Evolutionary conservation across 495 filamentous ascomycete species (phyloP).

Genomic region (Neurospora tetraspora): DNA sequence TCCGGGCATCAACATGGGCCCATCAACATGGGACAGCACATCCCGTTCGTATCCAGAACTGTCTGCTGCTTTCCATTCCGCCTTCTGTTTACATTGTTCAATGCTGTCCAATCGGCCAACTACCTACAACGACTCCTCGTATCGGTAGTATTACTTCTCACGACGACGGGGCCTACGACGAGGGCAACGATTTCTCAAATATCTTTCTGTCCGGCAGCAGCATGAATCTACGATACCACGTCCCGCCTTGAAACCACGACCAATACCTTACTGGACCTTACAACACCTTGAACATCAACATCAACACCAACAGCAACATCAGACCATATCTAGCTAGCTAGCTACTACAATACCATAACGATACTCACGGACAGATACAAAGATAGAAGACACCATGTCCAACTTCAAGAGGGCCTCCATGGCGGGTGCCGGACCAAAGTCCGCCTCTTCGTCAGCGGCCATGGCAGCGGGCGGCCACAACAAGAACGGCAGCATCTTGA

Average conservation of each 20-base stretch:
- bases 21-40: not conserved
- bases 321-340: not conserved
- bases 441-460: not conserved
- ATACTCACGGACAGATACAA: not conserved
- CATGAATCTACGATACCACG: not conserved
- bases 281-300: not conserved
- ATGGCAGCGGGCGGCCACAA: not conserved
- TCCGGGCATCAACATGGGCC: not conserved
- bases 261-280: not conserved
- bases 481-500: slow-evolving; percentile 46
- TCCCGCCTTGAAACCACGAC: not conserved
- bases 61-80: not conserved
- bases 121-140: not conserved
- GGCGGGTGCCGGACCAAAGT: slow-evolving; percentile 3
- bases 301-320: not conserved
- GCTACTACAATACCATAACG: not conserved
- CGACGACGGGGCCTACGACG: not conserved
- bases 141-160: not conserved
- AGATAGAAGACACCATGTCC: slow-evolving; percentile 6
- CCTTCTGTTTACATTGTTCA: not conserved
- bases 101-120: not conserved
- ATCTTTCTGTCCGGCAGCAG: not conserved
- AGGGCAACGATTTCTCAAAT: not conserved
- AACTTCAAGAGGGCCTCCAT: slow-evolving; percentile 12
- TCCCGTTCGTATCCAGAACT: not conserved